Base-by-base conservation (phyloP, 805 yeast species). In the Ogataea methylovora region DNA sequence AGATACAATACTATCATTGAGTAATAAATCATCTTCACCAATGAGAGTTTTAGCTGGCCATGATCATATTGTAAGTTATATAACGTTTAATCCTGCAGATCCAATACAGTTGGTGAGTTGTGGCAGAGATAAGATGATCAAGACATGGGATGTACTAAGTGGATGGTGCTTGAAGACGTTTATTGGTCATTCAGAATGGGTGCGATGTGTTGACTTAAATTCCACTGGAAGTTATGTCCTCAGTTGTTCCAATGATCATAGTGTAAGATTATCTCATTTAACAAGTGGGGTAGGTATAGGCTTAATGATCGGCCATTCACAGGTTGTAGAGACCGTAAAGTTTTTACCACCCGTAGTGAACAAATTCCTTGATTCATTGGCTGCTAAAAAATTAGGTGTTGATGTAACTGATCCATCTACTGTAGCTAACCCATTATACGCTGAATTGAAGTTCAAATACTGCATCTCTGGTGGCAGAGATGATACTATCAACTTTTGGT, bases 131-230 rank as follows among this genome's bases (percentile, higher is more conserved):
- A 64, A 62, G 7, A 51, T 78, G 1, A 67, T 79, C 6, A 76
- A 69, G 45, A 47, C 75, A 2, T 82, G 88, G 88, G 83, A 83
- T 54, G 49, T 80, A 6, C 56, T 63, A 3, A 67, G 75, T 4
- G 95, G 95, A 0, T 76, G 73, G 66, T 73, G 86, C 39, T 44
- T 74, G 13, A 68, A 70, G 39, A 73, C 84, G 1, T 73, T 86
- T 37, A 66, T 71, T 12, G 90, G 88, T 1, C 97, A 88, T 56
- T 71, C 84, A 8, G 95, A 86, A 43, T 88, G 97, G 97, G 86
- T 86, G 4, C 63, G 95, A 37, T 64, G 73, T 9, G 43, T 86
- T 2, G 85, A 78, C 41, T 50, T 65, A 2, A 54, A 61, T 21
- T 39, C 42, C 4, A 60, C 60, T 28, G 80, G 79, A 2, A 79